These are phyloP conservation scores for Scheffersomyces insectosa DNA, from an alignment of 1,139 yeast genomes.

Conservation along the genomic window DNA sequence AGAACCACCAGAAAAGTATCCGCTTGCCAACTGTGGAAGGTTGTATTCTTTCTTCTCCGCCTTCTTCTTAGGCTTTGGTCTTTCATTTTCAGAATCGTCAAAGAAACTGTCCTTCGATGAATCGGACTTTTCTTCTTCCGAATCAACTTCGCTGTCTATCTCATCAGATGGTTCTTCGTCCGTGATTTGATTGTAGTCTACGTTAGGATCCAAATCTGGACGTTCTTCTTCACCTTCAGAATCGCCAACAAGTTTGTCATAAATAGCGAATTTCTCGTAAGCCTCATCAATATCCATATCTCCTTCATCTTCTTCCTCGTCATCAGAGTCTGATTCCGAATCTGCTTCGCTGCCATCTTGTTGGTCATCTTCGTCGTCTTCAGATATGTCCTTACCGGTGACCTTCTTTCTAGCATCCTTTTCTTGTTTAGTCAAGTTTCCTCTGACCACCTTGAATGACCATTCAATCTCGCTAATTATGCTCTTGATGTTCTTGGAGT, in stretches of 20 bases:
- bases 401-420: slow-evolving; percentile 30
- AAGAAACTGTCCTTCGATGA: slow-evolving; percentile 44
- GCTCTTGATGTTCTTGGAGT: slow-evolving; percentile 51
- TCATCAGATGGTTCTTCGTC: slow-evolving; percentile 59
- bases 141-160: slow-evolving; percentile 24
- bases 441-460: slow-evolving; percentile 61
- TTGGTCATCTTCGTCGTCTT: slow-evolving; percentile 11
- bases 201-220: slow-evolving; percentile 35
- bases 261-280: slow-evolving; percentile 38
- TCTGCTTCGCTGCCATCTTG: not conserved
- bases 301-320: slow-evolving; percentile 13
- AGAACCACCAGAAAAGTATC: slow-evolving; percentile 78
- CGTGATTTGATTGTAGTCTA: slow-evolving; percentile 61
- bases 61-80: slow-evolving; percentile 10
- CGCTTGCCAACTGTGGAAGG: slow-evolving; percentile 72
- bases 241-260: slow-evolving; percentile 55
- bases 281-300: slow-evolving; percentile 27
- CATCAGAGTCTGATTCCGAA: slow-evolving; percentile 15
- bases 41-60: slow-evolving; percentile 25
- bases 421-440: slow-evolving; percentile 52
- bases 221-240: slow-evolving; percentile 52
- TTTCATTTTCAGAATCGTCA: slow-evolving; percentile 19
- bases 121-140: slow-evolving; percentile 17
- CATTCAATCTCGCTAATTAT: slow-evolving; percentile 51
- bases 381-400: slow-evolving; percentile 23